Base-by-base conservation (phyloP, 2,329 filamentous ascomycete genomes). In the Septoria petroselini region DNA sequence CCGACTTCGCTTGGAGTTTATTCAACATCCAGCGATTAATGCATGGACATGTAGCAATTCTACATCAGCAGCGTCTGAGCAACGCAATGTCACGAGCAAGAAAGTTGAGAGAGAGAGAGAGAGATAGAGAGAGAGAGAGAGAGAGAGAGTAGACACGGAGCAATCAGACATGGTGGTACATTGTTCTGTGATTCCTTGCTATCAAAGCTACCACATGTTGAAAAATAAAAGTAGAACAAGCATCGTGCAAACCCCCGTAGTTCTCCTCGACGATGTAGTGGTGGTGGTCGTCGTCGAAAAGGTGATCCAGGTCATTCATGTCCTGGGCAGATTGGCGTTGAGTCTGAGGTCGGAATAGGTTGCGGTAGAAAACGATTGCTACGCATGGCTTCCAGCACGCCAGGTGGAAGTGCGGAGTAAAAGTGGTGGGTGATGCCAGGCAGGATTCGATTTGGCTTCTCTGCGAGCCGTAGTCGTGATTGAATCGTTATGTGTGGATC, bases 251-350 rank as follows among this genome's bases (percentile, higher is more conserved):
- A 38, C 34, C 21, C 34, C 34, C 17, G 9, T 14, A 38, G 14
- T 38, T 38, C 34, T 21, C 34, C 34, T 19, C 34, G 34, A 38
- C 34, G 33, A 35, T 14, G 29, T n/a, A 8, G 3, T 3, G n/a
- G 12, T 17, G 19, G 17, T 38, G 12, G 7, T 18, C 9, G 6
- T 19, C 43, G 25, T 39, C 43, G 25, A 47, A 38, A 37, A 47
- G 43, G 35, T 47, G 43, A 47, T 39, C 43, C 43, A 47, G 34
- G 19, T 5, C 25, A 25, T 17, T 38, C 17, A 45, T 39, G 34
- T 17, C 35, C 25, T 47, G 43, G 43, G 43, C 43, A 47, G 43
- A 47, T 38, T 43, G 41, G 41, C 27, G 15, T 31, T 30, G 34
- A 6, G 23, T 47, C 43, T 47, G 43, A 47, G 15, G 25, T 40